Conservation (phyloP, 75 land plant species). For the Pinus taeda region DNA sequence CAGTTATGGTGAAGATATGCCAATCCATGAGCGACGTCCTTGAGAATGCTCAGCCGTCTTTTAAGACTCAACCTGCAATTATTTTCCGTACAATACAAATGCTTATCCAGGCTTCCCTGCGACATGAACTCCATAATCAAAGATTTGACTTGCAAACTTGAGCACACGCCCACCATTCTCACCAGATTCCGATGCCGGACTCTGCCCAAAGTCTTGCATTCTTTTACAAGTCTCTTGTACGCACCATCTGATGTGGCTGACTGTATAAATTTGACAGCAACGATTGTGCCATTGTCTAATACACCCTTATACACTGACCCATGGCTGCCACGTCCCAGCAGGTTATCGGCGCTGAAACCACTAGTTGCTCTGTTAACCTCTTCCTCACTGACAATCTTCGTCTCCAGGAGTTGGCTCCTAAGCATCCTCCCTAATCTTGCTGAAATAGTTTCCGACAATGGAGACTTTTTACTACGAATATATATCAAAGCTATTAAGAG, state of each 20-base stretch:
- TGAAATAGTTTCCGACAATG: neutral
- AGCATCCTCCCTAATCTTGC: neutral
- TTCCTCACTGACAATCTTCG: neutral
- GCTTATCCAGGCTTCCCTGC: conserved; percentile 46
- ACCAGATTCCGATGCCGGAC: conserved; percentile 41
- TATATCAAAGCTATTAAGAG: neutral
- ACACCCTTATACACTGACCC: neutral
- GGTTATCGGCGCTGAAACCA: conserved; percentile 18
- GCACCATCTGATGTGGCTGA: neutral
- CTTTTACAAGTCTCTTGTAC: neutral
- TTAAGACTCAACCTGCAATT: neutral
- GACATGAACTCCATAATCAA: conserved; percentile 47
- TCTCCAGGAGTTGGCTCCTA: neutral
- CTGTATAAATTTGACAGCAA: neutral
- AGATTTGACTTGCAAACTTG: conserved; percentile 23
- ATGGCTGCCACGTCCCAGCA: neutral
- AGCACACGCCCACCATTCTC: conserved; percentile 31
- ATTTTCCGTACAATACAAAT: conserved; percentile 5
- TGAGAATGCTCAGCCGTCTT: neutral
- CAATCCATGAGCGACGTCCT: neutral
- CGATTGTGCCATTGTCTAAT: neutral
- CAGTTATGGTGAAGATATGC: neutral
- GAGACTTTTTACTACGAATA: neutral
- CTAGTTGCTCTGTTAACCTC: conserved; percentile 5
- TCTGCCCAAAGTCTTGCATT: conserved; percentile 15